Conservation (phyloP, 2,329 filamentous ascomycete genomes). For the Fusarium armeniacum region DNA sequence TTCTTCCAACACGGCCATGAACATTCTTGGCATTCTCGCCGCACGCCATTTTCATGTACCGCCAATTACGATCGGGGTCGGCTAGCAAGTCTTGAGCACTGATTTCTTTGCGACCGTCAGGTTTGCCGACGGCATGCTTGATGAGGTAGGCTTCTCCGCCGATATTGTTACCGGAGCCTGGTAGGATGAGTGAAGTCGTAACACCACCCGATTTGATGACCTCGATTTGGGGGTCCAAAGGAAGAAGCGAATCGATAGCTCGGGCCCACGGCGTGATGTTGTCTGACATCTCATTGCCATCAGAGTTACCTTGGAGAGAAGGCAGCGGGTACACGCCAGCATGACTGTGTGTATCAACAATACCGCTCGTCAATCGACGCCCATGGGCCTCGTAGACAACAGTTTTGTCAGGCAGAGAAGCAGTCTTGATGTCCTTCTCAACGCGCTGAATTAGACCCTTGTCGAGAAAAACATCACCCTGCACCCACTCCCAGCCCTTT, state of each 20-base stretch:
- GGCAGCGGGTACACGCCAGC: slow-evolving; percentile 73
- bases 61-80: slow-evolving; percentile 74
- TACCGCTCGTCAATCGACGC: slow-evolving; percentile 73
- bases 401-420: slow-evolving; percentile 62
- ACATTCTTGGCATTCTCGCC: slow-evolving; percentile 77
- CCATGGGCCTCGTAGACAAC: slow-evolving; percentile 71
- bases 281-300: slow-evolving; percentile 73
- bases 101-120: slow-evolving; percentile 72
- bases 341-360: slow-evolving; percentile 81
- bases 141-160: slow-evolving; percentile 78
- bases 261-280: slow-evolving; percentile 78
- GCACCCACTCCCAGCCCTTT: slow-evolving; percentile 71
- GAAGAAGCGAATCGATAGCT: slow-evolving; percentile 74
- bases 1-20: slow-evolving; percentile 68
- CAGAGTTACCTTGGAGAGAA: slow-evolving; percentile 65
- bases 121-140: slow-evolving; percentile 74
- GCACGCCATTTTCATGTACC: slow-evolving; percentile 84
- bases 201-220: slow-evolving; percentile 81
- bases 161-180: slow-evolving; percentile 80
- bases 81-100: slow-evolving; percentile 75
- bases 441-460: slow-evolving; percentile 72
- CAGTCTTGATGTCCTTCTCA: slow-evolving; percentile 58
- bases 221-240: slow-evolving; percentile 73
- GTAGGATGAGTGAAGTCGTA: slow-evolving; percentile 75
- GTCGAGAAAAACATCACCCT: slow-evolving; percentile 72